Conservation (phyloP, 768 basidiomycete genomes). For the Agrocybe pediades region DNA sequence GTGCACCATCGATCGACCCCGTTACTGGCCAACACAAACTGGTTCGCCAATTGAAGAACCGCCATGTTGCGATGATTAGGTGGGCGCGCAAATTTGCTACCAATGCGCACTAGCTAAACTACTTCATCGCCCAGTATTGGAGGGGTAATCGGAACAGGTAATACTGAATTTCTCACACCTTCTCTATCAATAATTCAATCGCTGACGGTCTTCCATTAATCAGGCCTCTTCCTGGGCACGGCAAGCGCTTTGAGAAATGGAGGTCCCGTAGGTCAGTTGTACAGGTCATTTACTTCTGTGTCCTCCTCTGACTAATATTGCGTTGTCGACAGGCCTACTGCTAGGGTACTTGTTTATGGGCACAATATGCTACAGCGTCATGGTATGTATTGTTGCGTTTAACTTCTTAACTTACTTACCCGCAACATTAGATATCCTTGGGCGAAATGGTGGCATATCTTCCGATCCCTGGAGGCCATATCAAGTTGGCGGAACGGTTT, state of each 20-base stretch:
- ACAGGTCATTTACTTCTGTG: neutral
- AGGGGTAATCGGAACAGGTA: conserved; percentile 63
- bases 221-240: conserved; percentile 75
- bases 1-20: conserved; percentile 6
- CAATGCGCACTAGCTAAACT: no score
- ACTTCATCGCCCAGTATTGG: conserved; percentile 46
- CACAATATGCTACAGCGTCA: conserved; percentile 68
- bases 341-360: conserved; percentile 72
- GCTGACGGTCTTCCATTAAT: conserved; percentile 5
- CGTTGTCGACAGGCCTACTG: conserved; percentile 65
- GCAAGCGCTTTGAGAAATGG: conserved; percentile 48
- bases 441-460: conserved; percentile 80
- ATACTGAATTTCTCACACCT: neutral
- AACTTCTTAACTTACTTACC: neutral
- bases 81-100: no score
- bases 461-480: conserved; percentile 79
- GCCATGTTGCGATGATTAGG: conserved; percentile 87
- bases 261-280: conserved; percentile 61
- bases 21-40: conserved; percentile 31
- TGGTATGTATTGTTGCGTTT: conserved; percentile 42
- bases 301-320: no score
- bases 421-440: conserved; percentile 52
- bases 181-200: neutral
- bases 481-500: conserved; percentile 80
- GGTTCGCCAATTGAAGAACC: conserved; percentile 68